phyloP scores from a whole-genome alignment of 2,329 filamentous ascomycete species.

The Fusarium devonianum region DNA sequence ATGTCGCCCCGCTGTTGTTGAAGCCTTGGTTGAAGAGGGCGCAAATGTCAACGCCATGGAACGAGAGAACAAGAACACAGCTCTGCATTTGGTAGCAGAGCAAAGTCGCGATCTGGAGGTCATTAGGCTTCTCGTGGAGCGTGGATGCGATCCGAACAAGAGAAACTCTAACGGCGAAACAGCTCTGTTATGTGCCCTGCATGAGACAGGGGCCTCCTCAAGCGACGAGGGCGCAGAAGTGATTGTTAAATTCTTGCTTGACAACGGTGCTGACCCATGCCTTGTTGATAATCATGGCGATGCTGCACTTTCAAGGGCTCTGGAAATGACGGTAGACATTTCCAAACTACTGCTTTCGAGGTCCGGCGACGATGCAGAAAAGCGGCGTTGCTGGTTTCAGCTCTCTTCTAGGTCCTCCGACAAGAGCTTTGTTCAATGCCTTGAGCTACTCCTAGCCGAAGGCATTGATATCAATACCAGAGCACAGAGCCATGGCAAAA shows the following conservation, averaged over 20 bases:
- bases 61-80: background rate
- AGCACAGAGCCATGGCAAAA: constrained; percentile 3
- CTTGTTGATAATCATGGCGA: background rate
- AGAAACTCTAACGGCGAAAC: background rate
- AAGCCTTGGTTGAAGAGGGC: constrained; percentile 17
- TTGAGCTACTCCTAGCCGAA: constrained; percentile 19
- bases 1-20: background rate
- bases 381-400: constrained; percentile 22
- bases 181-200: constrained; percentile 1
- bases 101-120: background rate
- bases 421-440: constrained; percentile 1
- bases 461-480: constrained; percentile 23
- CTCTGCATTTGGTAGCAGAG: constrained; percentile 7
- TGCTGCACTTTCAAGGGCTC: background rate
- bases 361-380: background rate
- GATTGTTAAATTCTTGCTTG: constrained; percentile 25
- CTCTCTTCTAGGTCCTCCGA: background rate
- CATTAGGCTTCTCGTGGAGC: constrained; percentile 21
- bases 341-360: constrained; percentile 21
- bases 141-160: constrained; percentile 21
- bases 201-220: background rate
- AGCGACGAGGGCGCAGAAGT: background rate
- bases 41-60: constrained; percentile 2
- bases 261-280: constrained; percentile 23
- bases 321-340: background rate